Evolutionary conservation across 2,329 filamentous ascomycete species (phyloP).

Genomic region (Colletotrichum chrysophilum): DNA sequence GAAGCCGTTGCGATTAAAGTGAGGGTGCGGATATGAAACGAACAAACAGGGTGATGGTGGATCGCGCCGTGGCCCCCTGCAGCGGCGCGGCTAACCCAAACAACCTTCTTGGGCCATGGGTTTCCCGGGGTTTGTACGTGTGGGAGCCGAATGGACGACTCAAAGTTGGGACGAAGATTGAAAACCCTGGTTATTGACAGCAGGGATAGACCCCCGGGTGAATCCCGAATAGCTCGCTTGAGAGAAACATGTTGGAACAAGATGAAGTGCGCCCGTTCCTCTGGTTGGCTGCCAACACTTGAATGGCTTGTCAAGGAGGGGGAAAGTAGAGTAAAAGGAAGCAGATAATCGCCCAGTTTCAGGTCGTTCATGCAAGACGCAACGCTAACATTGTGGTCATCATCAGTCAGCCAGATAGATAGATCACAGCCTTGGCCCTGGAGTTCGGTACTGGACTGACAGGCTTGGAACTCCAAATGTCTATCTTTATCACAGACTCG

Average conservation of each 20-base stretch:
- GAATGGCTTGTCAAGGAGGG: neutral
- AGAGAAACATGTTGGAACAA: neutral
- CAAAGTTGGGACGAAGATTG: neutral
- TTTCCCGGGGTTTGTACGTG: neutral
- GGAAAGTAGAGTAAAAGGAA: neutral
- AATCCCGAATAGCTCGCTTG: neutral
- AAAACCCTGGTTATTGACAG: neutral
- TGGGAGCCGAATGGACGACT: neutral
- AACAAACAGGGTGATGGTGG: slow-evolving; percentile 10
- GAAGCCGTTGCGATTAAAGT: slow-evolving; percentile 19
- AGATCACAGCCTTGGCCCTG: neutral
- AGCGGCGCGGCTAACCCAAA: slow-evolving; percentile 18
- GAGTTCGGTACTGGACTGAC: neutral
- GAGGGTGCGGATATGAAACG: slow-evolving; percentile 14
- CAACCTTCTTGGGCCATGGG: slow-evolving; percentile 9
- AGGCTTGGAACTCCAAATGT: neutral
- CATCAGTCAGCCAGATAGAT: neutral
- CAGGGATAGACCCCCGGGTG: neutral
- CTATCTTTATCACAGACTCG: neutral
- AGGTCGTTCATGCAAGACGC: slow-evolving; percentile 1
- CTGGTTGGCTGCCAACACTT: neutral
- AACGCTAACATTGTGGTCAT: neutral
- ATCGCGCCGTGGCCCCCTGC: neutral
- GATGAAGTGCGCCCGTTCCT: neutral
- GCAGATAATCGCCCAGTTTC: slow-evolving; percentile 14